A percentile compares a stretch with the other conserved stretches of the same genome.
Conservation (phyloP, 129 eudicot species). For the Flaveria ramosissima region DNA sequence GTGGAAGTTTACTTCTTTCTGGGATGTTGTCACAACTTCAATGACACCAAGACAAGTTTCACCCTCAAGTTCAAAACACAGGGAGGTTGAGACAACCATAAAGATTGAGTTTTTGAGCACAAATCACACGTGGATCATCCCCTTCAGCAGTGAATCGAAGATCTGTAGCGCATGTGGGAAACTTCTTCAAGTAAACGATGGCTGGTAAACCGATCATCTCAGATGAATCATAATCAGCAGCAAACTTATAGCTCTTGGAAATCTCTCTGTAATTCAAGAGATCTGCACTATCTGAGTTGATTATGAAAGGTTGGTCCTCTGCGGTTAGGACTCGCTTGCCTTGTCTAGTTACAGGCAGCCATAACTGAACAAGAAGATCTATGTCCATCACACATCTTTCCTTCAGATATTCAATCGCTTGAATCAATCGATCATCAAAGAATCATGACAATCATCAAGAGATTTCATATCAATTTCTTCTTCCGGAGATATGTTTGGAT, state of each 20-base stretch:
- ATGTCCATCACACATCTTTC: slow-evolving; percentile 40
- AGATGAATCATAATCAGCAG: slow-evolving; percentile 27
- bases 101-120: slow-evolving; percentile 51
- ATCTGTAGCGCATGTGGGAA: slow-evolving; percentile 71
- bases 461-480: slow-evolving; percentile 38
- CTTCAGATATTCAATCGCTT: slow-evolving; percentile 54
- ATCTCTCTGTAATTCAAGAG: slow-evolving; percentile 58
- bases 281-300: slow-evolving; percentile 45
- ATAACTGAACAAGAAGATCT: slow-evolving; percentile 73
- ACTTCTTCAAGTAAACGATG: slow-evolving; percentile 64
- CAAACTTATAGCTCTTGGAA: slow-evolving; percentile 55
- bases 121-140: slow-evolving; percentile 56
- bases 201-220: slow-evolving; percentile 59
- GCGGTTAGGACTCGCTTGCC: slow-evolving; percentile 61
- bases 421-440: slow-evolving; percentile 43
- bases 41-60: slow-evolving; percentile 78
- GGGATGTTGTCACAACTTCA: slow-evolving; percentile 68
- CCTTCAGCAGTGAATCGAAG: slow-evolving; percentile 48
- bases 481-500: slow-evolving; percentile 24
- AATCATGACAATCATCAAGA: slow-evolving; percentile 20
- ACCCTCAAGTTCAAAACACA: slow-evolving; percentile 59
- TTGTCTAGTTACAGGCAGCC: slow-evolving; percentile 69
- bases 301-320: slow-evolving; percentile 50
- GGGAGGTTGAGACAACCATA: slow-evolving; percentile 84
- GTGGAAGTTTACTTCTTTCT: slow-evolving; percentile 43